Percentiles rank a stretch among this genome's conserved stretches.
Evolutionary conservation across 176 grass and related monocot species (phyloP).

Genomic region (Oryza glaberrima): DNA sequence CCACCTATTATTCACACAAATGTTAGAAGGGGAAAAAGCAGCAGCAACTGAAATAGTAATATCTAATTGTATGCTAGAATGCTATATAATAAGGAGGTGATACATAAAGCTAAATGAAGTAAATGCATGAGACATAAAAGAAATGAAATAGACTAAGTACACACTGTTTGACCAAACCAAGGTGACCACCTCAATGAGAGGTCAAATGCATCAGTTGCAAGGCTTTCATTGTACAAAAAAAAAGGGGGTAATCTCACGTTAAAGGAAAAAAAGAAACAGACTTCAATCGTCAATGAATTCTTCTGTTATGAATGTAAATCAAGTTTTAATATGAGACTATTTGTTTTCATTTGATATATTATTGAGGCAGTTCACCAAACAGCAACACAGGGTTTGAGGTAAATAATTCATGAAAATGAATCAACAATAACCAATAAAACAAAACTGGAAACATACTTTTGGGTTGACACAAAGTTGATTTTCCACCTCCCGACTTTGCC

Average conservation of each 20-base stretch:
- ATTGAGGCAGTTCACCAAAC: neutral
- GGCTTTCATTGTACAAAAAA: neutral
- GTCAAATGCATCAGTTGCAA: neutral
- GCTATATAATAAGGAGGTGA: neutral
- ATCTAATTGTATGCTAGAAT: constrained; percentile 6
- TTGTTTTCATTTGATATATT: neutral
- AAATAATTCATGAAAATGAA: constrained; percentile 16
- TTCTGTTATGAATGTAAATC: neutral
- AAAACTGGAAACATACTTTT: constrained; percentile 74
- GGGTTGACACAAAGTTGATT: constrained; percentile 95
- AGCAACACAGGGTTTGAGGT: neutral
- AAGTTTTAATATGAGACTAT: neutral
- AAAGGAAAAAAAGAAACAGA: neutral
- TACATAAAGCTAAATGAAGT: neutral
- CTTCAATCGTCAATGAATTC: neutral
- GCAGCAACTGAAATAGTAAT: neutral
- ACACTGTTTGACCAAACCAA: neutral
- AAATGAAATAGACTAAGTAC: neutral
- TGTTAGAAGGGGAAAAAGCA: neutral
- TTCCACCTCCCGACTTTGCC: constrained; percentile 95
- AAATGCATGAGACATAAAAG: neutral
- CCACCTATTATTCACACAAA: constrained; percentile 72
- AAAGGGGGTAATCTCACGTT: neutral
- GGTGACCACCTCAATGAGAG: neutral
- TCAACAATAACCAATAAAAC: constrained; percentile 1